Conservation (phyloP, 2,329 filamentous ascomycete genomes). For the Aaosphaeria arxii region DNA sequence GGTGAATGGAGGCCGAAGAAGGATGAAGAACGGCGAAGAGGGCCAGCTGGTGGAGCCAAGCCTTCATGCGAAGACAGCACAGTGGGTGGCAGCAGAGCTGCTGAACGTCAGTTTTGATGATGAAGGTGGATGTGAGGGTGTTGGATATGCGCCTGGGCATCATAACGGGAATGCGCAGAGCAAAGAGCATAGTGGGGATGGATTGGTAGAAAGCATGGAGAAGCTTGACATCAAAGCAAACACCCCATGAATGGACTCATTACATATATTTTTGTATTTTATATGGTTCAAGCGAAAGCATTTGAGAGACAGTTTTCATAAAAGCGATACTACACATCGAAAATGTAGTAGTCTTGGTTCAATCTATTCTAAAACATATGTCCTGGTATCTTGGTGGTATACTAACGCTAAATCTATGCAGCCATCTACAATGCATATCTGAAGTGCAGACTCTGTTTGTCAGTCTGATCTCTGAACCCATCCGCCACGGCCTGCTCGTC, state of each 20-base stretch:
- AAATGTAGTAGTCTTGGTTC: no score
- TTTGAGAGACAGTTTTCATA: no score
- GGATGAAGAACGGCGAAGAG: conserved; percentile 2
- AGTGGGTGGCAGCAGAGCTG: conserved; percentile 42
- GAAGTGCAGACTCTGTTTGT: conserved; percentile 30
- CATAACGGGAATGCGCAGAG: no score
- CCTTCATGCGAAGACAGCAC: conserved; percentile 46
- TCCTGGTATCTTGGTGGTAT: no score
- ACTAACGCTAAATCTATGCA: neutral
- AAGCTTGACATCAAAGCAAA: no score
- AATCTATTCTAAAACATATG: no score
- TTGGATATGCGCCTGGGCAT: conserved; percentile 17
- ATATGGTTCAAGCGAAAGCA: no score
- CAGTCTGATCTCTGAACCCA: conserved; percentile 36
- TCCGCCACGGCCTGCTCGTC: conserved; percentile 29
- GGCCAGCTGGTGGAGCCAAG: conserved; percentile 29
- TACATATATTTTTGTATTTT: no score
- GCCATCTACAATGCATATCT: conserved; percentile 27
- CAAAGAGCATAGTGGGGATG: no score
- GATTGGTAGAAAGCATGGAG: no score
- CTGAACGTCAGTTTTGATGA: conserved; percentile 39
- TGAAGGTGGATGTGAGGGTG: conserved; percentile 33
- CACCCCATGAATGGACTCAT: no score
- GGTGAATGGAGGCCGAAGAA: conserved; percentile 22
- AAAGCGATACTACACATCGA: no score